phyloP scores from a whole-genome alignment of 1,139 yeast genomes.

The Suhomyces anneliseae region DNA sequence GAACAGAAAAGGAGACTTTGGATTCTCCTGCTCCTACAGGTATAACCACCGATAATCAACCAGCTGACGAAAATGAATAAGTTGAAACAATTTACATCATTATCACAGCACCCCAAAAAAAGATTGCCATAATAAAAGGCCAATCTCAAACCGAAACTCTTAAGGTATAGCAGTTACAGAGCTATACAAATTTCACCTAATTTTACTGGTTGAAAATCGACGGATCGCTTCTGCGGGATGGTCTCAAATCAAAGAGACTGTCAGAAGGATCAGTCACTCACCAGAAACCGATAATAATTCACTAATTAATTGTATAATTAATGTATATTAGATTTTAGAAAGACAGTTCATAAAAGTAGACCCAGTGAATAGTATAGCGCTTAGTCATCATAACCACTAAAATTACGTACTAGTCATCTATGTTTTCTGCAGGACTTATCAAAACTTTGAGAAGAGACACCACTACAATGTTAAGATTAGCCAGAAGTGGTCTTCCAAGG shows the following conservation, averaged over 20 bases:
- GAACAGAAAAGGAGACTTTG: background rate
- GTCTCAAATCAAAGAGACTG: too few species aligned
- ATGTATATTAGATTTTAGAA: constrained; percentile 1
- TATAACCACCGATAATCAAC: too few species aligned
- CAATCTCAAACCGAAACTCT: too few species aligned
- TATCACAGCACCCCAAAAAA: too few species aligned
- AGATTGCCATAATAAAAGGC: too few species aligned
- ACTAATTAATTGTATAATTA: constrained; percentile 1
- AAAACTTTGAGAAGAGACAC: background rate
- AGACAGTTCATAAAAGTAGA: too few species aligned
- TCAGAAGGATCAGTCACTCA: background rate
- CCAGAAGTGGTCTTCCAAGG: background rate
- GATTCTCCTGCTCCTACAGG: background rate
- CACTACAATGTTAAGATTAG: background rate
- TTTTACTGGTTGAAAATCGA: too few species aligned
- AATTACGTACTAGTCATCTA: background rate
- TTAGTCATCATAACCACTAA: background rate
- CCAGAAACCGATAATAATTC: background rate
- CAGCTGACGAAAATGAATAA: too few species aligned
- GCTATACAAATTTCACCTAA: too few species aligned
- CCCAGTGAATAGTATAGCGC: background rate
- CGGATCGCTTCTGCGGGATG: background rate
- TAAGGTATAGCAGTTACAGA: too few species aligned
- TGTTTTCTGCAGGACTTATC: background rate
- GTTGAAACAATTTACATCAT: too few species aligned